Evolutionary conservation across 2,329 filamentous ascomycete genomes (phyloP).

Genomic region (Volutella citrinella): DNA sequence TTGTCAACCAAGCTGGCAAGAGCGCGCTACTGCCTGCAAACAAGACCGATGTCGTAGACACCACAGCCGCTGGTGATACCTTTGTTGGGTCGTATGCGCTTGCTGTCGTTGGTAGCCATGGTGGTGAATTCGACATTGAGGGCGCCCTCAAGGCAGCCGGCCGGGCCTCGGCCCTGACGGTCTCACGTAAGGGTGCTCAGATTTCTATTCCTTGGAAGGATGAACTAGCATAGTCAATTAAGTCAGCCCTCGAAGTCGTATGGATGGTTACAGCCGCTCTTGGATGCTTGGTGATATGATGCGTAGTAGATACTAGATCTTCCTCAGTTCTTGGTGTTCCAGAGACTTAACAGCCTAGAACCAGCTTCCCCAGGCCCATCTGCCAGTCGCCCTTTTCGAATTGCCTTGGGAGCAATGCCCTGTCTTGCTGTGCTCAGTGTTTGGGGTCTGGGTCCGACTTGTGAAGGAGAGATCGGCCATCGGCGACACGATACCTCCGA

Average conservation of each 20-base stretch:
- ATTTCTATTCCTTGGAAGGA: slow-evolving; percentile 44
- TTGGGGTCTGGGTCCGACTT: slow-evolving; percentile 9
- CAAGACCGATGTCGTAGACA: slow-evolving; percentile 79
- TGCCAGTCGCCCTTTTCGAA: slow-evolving; percentile 24
- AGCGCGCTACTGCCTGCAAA: slow-evolving; percentile 57
- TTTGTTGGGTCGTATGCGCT: slow-evolving; percentile 89
- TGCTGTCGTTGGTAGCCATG: slow-evolving; percentile 54
- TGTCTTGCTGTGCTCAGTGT: too few species aligned
- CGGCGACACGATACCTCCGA: slow-evolving; percentile 16
- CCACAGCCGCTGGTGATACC: slow-evolving; percentile 90
- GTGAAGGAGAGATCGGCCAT: slow-evolving; percentile 14
- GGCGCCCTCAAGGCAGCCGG: slow-evolving; percentile 56
- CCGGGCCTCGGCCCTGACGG: slow-evolving; percentile 39
- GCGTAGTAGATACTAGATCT: too few species aligned
- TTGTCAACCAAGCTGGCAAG: slow-evolving; percentile 41
- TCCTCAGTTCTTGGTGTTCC: too few species aligned
- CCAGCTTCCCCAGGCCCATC: slow-evolving; percentile 29
- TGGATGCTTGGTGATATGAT: too few species aligned
- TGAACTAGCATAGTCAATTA: slow-evolving; percentile 35
- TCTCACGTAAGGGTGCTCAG: slow-evolving; percentile 41
- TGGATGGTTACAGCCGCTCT: too few species aligned
- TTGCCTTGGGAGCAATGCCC: too few species aligned
- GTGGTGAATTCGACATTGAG: slow-evolving; percentile 48
- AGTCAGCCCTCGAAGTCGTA: too few species aligned
- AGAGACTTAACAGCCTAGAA: slow-evolving; percentile 26